Evolutionary conservation across 768 basidiomycete species (phyloP), one percentile per base, ranked within the genome.

Genomic region (Tubosaeta sp.): DNA sequence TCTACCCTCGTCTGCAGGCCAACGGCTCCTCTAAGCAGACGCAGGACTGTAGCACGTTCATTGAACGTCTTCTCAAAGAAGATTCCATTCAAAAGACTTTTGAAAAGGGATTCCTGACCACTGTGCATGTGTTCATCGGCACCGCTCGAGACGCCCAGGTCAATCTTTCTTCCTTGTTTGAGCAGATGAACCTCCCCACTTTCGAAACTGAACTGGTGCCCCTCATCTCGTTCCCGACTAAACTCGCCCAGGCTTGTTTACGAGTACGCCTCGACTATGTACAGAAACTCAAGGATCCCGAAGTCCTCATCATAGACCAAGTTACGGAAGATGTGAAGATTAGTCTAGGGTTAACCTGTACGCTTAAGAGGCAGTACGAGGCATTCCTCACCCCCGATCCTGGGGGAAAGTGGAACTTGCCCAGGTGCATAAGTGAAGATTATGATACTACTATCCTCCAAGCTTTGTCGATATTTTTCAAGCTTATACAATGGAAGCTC

Each of bases 71-170:
- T 25, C 78, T 97, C 52, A 97, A 98, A 67, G 95, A 98, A 69
- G 95, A 98, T 62, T 87, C 87, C n/a, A 85, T 98, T 63, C 90
- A 95, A 69, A 81, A 87, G 55, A 93, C 91, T 9, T 97, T 99
- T 67, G 92, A 95, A 69, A 92, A 88, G 60, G 87, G 88, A 13
- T 91, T 88, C 58, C 77, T 93, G 60, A 84, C 84, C 37, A 92
- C 90, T n/a, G 82, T 95, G 7, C 88, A 93, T 67, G 75, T 83
- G 13, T 88, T 95, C 61, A 83, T 98, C 48, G 84, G 86, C 35
- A 82, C 85, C 48, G 90, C 92, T 59, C 89, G 93, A 52, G 84
- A 88, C 42, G 88, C 91, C 0, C 89, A 95, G 68, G 84, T 95
- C 60, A 85, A 84, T 53, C 83, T 91, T 55, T 81, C 86, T 13